A percentile compares a stretch with the other conserved stretches of the same genome.
phyloP scores from a whole-genome alignment of 2,329 filamentous ascomycete genomes.

The Chalara sp. region DNA sequence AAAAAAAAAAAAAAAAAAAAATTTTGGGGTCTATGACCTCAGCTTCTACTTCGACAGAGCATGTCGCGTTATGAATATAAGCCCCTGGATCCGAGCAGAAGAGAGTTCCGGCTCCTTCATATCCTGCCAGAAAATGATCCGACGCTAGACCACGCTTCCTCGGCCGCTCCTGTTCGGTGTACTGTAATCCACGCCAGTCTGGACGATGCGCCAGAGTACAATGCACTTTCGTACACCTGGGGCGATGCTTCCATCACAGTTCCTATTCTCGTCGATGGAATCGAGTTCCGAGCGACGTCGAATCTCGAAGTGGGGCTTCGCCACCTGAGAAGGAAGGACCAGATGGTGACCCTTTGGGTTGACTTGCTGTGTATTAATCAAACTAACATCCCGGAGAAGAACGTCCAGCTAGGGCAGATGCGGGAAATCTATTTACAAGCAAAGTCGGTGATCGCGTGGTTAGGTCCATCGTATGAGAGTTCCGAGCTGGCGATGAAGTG shows the following conservation, averaged over 20 bases:
- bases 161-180: too few relatives aligned
- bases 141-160: too few relatives aligned
- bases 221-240: constrained; percentile 6
- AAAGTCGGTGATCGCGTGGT: neutral
- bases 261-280: neutral
- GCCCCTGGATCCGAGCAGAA: too few relatives aligned
- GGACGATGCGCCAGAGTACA: constrained; percentile 1
- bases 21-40: too few relatives aligned
- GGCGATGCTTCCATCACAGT: neutral
- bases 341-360: neutral
- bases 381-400: neutral
- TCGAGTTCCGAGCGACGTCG: neutral
- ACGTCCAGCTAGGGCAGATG: neutral
- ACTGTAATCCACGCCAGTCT: neutral
- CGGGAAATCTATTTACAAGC: neutral
- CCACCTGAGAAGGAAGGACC: constrained; percentile 1
- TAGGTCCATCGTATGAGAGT: neutral
- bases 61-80: too few relatives aligned
- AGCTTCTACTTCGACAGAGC: too few relatives aligned
- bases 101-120: too few relatives aligned
- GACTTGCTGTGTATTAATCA: neutral
- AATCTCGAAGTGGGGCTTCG: constrained; percentile 7
- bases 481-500: neutral
- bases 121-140: too few relatives aligned
- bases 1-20: too few relatives aligned